Evolutionary conservation across 345 rosid genomes (phyloP), one percentile per base, ranked within the genome.

Genomic region (Eucalyptus urophylla): DNA sequence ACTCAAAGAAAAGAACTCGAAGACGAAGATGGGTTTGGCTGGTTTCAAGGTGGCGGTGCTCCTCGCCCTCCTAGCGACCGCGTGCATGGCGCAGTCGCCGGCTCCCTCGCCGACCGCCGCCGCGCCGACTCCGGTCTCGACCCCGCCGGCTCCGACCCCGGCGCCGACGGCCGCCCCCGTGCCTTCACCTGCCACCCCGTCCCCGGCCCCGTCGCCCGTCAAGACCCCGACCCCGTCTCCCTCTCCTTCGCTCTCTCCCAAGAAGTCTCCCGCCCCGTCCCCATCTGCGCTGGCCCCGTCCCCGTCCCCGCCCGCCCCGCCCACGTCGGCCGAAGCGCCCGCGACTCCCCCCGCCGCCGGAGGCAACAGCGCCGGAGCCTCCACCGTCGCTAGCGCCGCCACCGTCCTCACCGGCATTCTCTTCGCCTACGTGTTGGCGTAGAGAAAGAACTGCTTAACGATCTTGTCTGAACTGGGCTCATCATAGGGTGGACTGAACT

Each of bases 1-100:
- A 50, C 56, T 10, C 87, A 44, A 83, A 58, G 87, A 2, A 69
- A 31, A 76, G 44, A 65, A 29, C 51, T 10, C 62, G 58, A 87
- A 40, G 17, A 33, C 45, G 87, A 90, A 90, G 88, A 96, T 97
- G 99, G 91, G 86, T 92, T 93, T 93, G 49, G 87, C 92, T 50
- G 89, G 93, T 88, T 65, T 93, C 44, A 92, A 95, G 89, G 93
- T 92, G 49, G 86, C 96, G 89, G 72, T 96, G 88, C 86, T 96
- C 90, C 90, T 97, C 40, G 94, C 95, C 89, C 95, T 97, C 87
- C 89, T 97, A 91, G 96, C 94, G 86, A 94, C 95, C 22, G 93
- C 98, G 2, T 95, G 96, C 92, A 62, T 93, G 90, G 95, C 97
- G 27, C 99, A 96, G 89, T 94, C 98, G 37, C 98, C 98, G 0